Evolutionary conservation across 805 yeast species (phyloP).

Genomic region (Wickerhamomyces strasburgensis): DNA sequence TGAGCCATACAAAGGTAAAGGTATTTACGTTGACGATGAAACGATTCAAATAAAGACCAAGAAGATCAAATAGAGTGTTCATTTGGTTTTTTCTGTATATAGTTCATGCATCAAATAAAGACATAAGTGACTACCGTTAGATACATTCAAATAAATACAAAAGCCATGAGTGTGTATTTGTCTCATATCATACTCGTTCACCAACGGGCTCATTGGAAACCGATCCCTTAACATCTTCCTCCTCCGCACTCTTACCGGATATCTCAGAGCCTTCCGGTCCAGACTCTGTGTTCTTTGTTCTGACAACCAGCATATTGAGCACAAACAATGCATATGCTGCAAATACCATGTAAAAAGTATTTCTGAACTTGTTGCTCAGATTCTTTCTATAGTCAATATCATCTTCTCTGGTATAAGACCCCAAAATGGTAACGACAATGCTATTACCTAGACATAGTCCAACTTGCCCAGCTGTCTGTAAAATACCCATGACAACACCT

Average conservation of each 20-base stretch:
- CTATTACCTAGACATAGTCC: constrained; percentile 29
- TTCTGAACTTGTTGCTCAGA: constrained; percentile 5
- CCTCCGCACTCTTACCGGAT: too few relatives aligned
- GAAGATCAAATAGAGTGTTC: constrained; percentile 68
- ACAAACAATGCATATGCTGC: constrained; percentile 4
- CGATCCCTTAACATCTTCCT: too few relatives aligned
- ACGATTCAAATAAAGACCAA: constrained; percentile 86
- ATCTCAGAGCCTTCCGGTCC: too few relatives aligned
- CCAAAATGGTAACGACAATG: constrained; percentile 25
- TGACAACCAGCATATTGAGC: constrained; percentile 5
- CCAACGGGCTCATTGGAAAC: too few relatives aligned
- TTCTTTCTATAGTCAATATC: not conserved
- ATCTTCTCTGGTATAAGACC: constrained; percentile 11
- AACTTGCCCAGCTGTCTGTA: constrained; percentile 32
- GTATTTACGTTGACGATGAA: constrained; percentile 88
- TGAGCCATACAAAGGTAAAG: constrained; percentile 98
- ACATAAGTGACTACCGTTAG: too few relatives aligned
- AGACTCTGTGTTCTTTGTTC: too few relatives aligned
- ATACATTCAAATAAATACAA: too few relatives aligned
- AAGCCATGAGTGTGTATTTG: too few relatives aligned
- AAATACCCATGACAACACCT: constrained; percentile 35
- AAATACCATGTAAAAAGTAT: constrained; percentile 6
- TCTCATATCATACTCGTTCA: too few relatives aligned
- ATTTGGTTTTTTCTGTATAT: not conserved
- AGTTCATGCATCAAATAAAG: too few relatives aligned